Evolutionary conservation across 2,329 filamentous ascomycete species (phyloP).

Genomic region (Cladosporium sp.): DNA sequence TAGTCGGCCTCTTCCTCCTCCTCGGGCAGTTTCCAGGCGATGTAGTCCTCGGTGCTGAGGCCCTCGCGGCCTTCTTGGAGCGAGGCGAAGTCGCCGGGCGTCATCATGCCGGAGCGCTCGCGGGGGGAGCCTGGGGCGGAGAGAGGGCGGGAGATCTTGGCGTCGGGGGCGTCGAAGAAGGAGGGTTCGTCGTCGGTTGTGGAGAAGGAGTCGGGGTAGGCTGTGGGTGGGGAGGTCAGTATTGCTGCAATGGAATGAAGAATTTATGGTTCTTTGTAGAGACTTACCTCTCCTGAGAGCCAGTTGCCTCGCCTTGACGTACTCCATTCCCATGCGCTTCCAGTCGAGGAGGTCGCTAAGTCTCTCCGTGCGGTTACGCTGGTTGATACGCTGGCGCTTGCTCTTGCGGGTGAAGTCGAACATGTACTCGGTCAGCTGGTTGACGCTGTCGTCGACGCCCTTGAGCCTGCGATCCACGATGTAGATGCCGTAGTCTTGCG

Average conservation of each 20-base stretch:
- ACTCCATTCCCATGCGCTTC: conserved; percentile 99
- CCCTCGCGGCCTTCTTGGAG: conserved; percentile 92
- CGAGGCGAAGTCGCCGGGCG: conserved; percentile 93
- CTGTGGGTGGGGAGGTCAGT: conserved; percentile 33
- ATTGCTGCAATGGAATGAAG: neutral
- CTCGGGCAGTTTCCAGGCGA: conserved; percentile 88
- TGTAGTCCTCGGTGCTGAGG: conserved; percentile 91
- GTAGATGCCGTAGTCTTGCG: conserved; percentile 96
- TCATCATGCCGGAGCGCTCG: conserved; percentile 95
- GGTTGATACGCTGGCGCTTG: conserved; percentile 94
- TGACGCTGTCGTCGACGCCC: conserved; percentile 94
- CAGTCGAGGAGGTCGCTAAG: conserved; percentile 93
- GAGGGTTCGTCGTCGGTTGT: conserved; percentile 67
- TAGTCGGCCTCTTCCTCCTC: conserved; percentile 76
- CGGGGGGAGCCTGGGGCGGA: conserved; percentile 90
- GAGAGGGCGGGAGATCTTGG: conserved; percentile 86
- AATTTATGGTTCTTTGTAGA: neutral
- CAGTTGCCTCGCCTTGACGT: conserved; percentile 92
- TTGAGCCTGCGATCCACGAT: conserved; percentile 94
- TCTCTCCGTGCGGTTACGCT: conserved; percentile 91
- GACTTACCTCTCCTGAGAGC: conserved; percentile 64
- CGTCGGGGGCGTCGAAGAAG: conserved; percentile 82
- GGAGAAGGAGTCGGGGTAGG: conserved; percentile 81
- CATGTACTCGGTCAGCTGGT: conserved; percentile 89
- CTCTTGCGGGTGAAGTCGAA: conserved; percentile 91